Evolutionary conservation across 163 green algal genomes (phyloP).

Genomic region (Botryococcus braunii): DNA sequence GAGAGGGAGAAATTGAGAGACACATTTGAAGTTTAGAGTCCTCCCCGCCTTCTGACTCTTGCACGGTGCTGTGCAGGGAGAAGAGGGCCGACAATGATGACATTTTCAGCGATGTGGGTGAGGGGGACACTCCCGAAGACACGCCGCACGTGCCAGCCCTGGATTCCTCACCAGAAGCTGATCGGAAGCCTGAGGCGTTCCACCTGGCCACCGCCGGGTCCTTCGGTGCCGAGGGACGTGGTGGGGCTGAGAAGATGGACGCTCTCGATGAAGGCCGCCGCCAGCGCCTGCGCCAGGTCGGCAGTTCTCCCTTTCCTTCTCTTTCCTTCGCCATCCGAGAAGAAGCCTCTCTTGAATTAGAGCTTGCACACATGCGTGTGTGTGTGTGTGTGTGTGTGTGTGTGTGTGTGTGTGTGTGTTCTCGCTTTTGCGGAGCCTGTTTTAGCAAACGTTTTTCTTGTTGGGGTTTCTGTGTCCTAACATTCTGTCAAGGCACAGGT

Average conservation of each 20-base stretch:
- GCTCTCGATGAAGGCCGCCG: slow-evolving; percentile 42
- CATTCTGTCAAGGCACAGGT: no score
- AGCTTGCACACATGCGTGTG: not conserved
- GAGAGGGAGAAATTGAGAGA: no score
- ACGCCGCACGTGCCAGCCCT: not conserved
- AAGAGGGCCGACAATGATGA: not conserved
- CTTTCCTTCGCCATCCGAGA: not conserved
- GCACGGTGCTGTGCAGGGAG: slow-evolving; percentile 2
- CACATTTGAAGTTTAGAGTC: not conserved
- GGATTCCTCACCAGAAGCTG: not conserved
- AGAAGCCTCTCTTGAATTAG: not conserved
- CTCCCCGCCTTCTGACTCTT: not conserved
- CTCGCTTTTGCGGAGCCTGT: no score
- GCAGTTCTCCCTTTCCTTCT: not conserved
- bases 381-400: not conserved
- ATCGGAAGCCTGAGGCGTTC: slow-evolving; percentile 1
- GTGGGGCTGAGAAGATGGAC: slow-evolving; percentile 1
- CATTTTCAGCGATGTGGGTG: slow-evolving; percentile 18
- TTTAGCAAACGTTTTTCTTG: no score
- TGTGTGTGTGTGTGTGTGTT: no score
- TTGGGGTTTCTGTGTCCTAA: no score
- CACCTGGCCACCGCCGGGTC: not conserved
- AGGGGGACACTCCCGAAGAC: not conserved
- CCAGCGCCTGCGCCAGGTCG: slow-evolving; percentile 42
- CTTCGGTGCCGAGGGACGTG: not conserved